Percentiles rank a stretch among this genome's conserved stretches.
Conservation (phyloP, 352 stramenopile species). For the Aphanomyces cochlioides region DNA sequence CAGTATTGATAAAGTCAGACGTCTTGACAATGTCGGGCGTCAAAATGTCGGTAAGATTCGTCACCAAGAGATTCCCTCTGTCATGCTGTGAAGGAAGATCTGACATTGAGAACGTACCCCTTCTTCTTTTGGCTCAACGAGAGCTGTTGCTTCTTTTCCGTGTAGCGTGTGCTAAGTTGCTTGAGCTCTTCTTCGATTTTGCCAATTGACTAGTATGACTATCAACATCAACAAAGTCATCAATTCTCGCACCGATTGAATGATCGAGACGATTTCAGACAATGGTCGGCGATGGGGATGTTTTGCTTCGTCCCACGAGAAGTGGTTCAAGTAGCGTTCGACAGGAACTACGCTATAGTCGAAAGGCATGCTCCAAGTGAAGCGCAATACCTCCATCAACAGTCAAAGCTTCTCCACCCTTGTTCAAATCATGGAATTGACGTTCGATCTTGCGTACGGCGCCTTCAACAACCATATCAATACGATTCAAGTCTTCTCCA, state of each 20-base stretch:
- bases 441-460: slow-evolving; percentile 97
- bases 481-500: slow-evolving; percentile 94
- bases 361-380: background rate
- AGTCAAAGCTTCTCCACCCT: slow-evolving; percentile 75
- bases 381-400: slow-evolving; percentile 63
- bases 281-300: slow-evolving; percentile 95
- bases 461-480: slow-evolving; percentile 92
- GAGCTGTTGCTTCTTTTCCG: slow-evolving; percentile 91
- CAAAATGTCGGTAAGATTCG: slow-evolving; percentile 94
- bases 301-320: slow-evolving; percentile 98
- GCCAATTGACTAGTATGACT: slow-evolving; percentile 57
- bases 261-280: slow-evolving; percentile 93
- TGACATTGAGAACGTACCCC: slow-evolving; percentile 43
- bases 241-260: slow-evolving; percentile 76
- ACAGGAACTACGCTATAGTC: slow-evolving; percentile 65
- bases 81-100: background rate
- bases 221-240: background rate
- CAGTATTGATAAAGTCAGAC: slow-evolving; percentile 92
- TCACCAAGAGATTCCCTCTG: slow-evolving; percentile 91
- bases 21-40: slow-evolving; percentile 85
- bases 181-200: slow-evolving; percentile 98
- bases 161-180: slow-evolving; percentile 89
- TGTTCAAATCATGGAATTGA: slow-evolving; percentile 93
- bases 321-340: slow-evolving; percentile 94
- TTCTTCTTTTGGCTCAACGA: slow-evolving; percentile 91